Evolutionary conservation across 352 stramenopile genomes (phyloP).

Genomic region (Pythium phragmitis): DNA sequence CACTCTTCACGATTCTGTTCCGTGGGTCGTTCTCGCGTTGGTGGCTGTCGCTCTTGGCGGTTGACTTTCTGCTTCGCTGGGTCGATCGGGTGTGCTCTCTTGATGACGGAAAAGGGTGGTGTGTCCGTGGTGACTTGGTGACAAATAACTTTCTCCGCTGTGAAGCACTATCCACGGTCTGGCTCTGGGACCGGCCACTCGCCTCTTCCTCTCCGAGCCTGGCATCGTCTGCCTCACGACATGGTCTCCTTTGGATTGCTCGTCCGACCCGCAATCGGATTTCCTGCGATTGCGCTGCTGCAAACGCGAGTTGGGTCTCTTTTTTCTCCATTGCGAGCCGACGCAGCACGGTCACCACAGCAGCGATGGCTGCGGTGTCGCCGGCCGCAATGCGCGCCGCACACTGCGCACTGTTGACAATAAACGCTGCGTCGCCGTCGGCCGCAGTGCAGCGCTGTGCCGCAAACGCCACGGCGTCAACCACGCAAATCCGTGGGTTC

Average conservation of each 20-base stretch:
- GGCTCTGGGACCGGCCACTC: background rate
- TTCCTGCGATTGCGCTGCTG: background rate
- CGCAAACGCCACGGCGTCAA: constrained; percentile 40
- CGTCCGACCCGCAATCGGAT: background rate
- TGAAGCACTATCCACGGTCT: background rate
- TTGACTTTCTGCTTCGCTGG: background rate
- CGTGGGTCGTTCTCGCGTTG: background rate
- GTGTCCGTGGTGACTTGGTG: background rate
- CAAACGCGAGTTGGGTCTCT: background rate
- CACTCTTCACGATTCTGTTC: background rate
- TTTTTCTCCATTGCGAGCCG: constrained; percentile 23
- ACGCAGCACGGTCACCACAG: constrained; percentile 47
- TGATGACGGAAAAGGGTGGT: background rate
- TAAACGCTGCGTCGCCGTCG: constrained; percentile 45
- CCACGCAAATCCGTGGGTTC: constrained; percentile 25
- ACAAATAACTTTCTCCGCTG: background rate
- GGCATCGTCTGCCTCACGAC: background rate
- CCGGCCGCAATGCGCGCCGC: constrained; percentile 37
- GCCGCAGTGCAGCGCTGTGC: constrained; percentile 36
- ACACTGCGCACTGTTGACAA: constrained; percentile 50
- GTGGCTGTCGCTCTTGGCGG: background rate
- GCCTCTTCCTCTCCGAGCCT: background rate
- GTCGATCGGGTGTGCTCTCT: background rate
- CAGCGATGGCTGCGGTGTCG: constrained; percentile 36
- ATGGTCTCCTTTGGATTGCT: background rate